Evolutionary conservation across 768 basidiomycete species (phyloP), one percentile per base, ranked within the genome.

Genomic region (Xerocomellus chrysenteron): DNA sequence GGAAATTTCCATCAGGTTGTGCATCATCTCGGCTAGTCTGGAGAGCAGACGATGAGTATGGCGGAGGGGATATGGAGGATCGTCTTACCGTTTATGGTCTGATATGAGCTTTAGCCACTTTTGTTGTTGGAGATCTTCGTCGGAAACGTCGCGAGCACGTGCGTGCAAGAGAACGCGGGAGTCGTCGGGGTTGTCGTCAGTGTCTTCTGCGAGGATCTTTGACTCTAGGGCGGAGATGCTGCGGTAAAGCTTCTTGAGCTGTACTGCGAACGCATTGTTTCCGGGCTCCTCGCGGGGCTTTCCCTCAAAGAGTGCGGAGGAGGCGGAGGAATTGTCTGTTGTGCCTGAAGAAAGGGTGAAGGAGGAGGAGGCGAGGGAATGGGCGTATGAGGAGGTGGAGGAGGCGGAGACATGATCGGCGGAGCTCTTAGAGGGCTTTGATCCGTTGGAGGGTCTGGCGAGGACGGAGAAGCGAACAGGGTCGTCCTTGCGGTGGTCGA

Each of bases 401-500:
- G 88, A 88, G 0, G 86, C 86, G 14, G 87, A 90, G 26, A 90
- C 75, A 54, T 86, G 84, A 64, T 91, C 90, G 28, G 77, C 83
- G 1, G 87, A 85, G 11, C 80, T 77, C 61, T 85, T 85, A 0
- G 76, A 62, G 1, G 80, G 77, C 7, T 80, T 80, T 40, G 68
- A 67, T 49, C 64, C 67, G 48, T 10, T 65, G 57, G 45, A 67
- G 10, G 86, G 80, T 41, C 85, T 81, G 5, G 82, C 75, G 36
- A 84, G 79, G 35, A 86, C 81, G 39, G 83, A 76, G 73, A 98
- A 98, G 12, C 88, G 83, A 33, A 94, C 83, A 0, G 97, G 93
- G 69, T 98, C 92, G 69, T 98, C 91, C 65, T 92, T 86, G 39
- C 90, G 81, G 56, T 90, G 92, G 67, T 98, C 94, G 55, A 94